Base-by-base conservation (phyloP, 1,284 basidiomycete genomes). In the Irpex sp. region DNA sequence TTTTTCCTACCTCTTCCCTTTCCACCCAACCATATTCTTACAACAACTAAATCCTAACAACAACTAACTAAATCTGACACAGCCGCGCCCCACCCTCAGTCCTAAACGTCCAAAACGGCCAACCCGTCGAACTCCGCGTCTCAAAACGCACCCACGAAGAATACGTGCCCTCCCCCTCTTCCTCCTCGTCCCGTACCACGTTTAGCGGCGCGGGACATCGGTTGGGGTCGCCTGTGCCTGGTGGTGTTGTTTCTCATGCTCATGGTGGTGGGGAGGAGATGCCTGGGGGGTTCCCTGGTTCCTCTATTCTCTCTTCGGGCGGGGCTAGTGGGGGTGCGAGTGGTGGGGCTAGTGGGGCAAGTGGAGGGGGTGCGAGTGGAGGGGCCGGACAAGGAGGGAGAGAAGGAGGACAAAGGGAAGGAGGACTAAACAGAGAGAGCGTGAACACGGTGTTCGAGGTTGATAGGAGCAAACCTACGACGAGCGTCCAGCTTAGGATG, bases 401-500 rank as follows among this genome's bases (percentile, higher is more conserved):
- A n/a, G 19, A 1, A 7, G 17, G 49, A 8, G 49, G 26, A 26
- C 26, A 26, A 26, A 4, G 26, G 26, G 26, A 3, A 26, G 21
- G 5, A 7, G 48, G 48, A 19, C 3, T 51, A 8, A 51, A 79
- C 38, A 76, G 77, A 58, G 75, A 80, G 51, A 80, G 73, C 61
- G 73, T 85, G 26, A 78, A 73, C 48, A 82, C 86, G 26, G 78
- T 80, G 64, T 96, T 97, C 73, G 86, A 92, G 74, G 91, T 98
- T 4, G 94, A 98, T 72, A 82, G 85, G 69, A 82, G 79, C 17
- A 81, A 85, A 74, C 96, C 96, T 1, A 91, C 88, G 60, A 98
- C 96, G 38, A 94, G 87, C 71, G 82, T 99, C n/a, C 96, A 98
- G 78, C 83, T 98, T 62, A 82, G 96, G 57, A 75, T 98, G 56